Percentiles rank a stretch among this genome's conserved stretches.
Conservation (phyloP, 2,329 filamentous ascomycete species). For the Penicillium concentricum region DNA sequence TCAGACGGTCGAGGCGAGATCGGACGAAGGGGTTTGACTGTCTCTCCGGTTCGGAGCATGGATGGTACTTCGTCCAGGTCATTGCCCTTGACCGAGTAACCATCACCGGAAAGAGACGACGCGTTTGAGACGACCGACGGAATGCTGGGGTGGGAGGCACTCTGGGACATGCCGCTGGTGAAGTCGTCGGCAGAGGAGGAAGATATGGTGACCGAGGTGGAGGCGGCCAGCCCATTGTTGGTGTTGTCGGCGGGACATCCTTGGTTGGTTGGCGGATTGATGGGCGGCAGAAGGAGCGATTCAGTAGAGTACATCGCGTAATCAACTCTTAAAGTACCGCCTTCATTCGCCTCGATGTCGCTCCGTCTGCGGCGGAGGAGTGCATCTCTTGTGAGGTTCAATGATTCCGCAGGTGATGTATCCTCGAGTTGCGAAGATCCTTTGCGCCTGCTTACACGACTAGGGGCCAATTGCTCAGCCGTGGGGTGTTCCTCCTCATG, state of each 20-base stretch:
- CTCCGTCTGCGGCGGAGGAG: constrained; percentile 33
- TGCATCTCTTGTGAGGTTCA: constrained; percentile 36
- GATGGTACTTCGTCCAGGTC: constrained; percentile 37
- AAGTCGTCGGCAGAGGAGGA: constrained; percentile 48
- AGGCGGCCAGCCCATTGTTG: constrained; percentile 31
- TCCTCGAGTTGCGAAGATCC: constrained; percentile 37
- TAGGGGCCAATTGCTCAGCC: constrained; percentile 9
- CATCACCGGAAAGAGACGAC: constrained; percentile 47
- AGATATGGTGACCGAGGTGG: constrained; percentile 46
- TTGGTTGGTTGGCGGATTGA: constrained; percentile 14
- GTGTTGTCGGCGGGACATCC: constrained; percentile 21
- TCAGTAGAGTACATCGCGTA: constrained; percentile 25
- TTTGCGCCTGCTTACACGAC: constrained; percentile 35
- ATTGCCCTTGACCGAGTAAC: constrained; percentile 24
- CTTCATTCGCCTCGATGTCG: constrained; percentile 24
- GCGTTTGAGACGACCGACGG: constrained; percentile 47
- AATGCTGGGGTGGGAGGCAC: constrained; percentile 49
- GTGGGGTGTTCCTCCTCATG: constrained; percentile 24
- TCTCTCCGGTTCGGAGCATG: constrained; percentile 44
- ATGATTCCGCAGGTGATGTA: constrained; percentile 34
- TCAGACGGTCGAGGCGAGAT: constrained; percentile 27
- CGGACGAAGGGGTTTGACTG: constrained; percentile 35
- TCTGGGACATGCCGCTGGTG: constrained; percentile 48
- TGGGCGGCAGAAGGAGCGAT: constrained; percentile 19
- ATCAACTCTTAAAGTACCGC: constrained; percentile 22